phyloP scores from a whole-genome alignment of 2,329 filamentous ascomycete species.

The Fusarium subglutinans region DNA sequence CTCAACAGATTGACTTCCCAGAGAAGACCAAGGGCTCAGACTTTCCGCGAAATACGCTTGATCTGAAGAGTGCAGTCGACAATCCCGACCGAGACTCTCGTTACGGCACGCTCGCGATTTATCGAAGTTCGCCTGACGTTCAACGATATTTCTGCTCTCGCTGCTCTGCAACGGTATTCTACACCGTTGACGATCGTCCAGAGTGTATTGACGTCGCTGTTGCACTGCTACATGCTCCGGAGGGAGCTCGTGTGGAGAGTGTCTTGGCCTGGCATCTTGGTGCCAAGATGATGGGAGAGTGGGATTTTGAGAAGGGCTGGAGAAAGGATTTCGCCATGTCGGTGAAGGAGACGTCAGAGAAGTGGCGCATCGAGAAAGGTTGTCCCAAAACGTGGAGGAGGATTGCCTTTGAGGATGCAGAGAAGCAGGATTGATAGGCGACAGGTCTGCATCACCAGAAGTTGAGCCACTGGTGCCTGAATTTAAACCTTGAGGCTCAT shows the following conservation, averaged over 20 bases:
- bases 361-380: slow-evolving; percentile 25
- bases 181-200: slow-evolving; percentile 50
- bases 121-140: slow-evolving; percentile 54
- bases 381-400: slow-evolving; percentile 24
- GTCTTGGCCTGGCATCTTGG: slow-evolving; percentile 55
- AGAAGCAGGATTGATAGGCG: not conserved
- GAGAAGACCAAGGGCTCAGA: not conserved
- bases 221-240: slow-evolving; percentile 54
- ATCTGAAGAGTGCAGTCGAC: slow-evolving; percentile 49
- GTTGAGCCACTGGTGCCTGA: not conserved
- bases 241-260: slow-evolving; percentile 58
- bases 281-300: slow-evolving; percentile 1
- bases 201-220: slow-evolving; percentile 55
- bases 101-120: slow-evolving; percentile 55
- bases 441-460: not conserved
- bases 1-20: slow-evolving; percentile 51
- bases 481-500: not conserved
- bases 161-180: slow-evolving; percentile 60
- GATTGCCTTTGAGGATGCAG: not conserved
- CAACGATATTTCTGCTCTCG: slow-evolving; percentile 59
- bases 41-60: slow-evolving; percentile 22
- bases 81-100: slow-evolving; percentile 44
- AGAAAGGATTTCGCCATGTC: slow-evolving; percentile 14
- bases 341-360: slow-evolving; percentile 30
- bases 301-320: slow-evolving; percentile 29